These are phyloP conservation scores for Pogostemon cablin DNA, from an alignment of 257 asterid genomes.

Conservation along the genomic window DNA sequence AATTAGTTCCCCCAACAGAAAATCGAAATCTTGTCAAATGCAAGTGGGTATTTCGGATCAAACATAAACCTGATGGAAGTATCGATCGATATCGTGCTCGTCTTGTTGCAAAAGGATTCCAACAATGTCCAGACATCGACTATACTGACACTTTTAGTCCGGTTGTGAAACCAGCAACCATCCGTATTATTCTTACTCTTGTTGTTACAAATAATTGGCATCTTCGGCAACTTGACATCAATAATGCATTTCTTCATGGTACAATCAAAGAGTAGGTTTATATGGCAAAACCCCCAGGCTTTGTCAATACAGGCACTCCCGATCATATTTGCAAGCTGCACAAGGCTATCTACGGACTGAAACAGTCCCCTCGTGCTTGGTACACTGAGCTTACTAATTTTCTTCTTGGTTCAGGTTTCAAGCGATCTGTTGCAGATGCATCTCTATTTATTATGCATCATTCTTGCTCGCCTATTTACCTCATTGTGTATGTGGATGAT, in stretches of 20 bases:
- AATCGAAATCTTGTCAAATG: background rate
- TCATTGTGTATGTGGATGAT: too few relatives aligned
- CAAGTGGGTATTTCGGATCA: background rate
- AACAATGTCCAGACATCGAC: background rate
- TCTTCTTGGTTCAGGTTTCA: background rate
- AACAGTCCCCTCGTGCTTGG: background rate
- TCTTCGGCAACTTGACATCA: too few relatives aligned
- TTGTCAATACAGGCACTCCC: background rate
- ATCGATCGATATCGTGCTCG: background rate
- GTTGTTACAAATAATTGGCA: background rate
- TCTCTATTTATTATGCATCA: too few relatives aligned
- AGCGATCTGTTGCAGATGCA: too few relatives aligned
- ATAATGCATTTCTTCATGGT: too few relatives aligned
- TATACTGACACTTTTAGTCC: background rate
- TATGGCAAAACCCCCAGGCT: background rate
- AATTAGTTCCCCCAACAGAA: background rate
- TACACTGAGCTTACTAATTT: background rate
- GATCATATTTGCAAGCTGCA: background rate
- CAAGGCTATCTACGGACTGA: background rate
- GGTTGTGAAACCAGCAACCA: background rate
- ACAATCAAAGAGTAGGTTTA: too few relatives aligned
- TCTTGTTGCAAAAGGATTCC: background rate
- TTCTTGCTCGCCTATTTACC: too few relatives aligned
- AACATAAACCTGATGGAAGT: too few relatives aligned
- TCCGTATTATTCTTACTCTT: background rate